These are phyloP conservation scores for Rosa hybrid DNA, from an alignment of 331 rosid genomes.

Conservation along the genomic window DNA sequence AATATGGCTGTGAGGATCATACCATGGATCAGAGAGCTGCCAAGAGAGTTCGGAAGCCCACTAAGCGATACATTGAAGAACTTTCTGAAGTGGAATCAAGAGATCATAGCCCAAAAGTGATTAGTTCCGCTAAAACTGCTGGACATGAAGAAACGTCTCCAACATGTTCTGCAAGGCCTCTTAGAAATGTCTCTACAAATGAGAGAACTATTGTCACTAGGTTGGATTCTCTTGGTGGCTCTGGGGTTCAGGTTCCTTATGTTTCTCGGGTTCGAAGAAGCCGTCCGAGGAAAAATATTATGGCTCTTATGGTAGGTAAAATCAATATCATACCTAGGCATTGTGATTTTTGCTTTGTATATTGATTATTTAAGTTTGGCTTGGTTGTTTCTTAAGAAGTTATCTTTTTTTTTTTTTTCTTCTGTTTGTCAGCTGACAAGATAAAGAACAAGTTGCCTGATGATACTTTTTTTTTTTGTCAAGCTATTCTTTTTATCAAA, in stretches of 20 bases:
- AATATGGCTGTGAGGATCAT: slow-evolving; percentile 50
- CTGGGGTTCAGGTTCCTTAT: slow-evolving; percentile 75
- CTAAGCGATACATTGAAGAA: slow-evolving; percentile 97
- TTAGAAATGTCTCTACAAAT: slow-evolving; percentile 52
- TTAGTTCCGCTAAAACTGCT: slow-evolving; percentile 37
- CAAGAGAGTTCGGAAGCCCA: slow-evolving; percentile 91
- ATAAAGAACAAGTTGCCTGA: neutral
- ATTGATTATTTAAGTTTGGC: slow-evolving; percentile 10
- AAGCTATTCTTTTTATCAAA: neutral
- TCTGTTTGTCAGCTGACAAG: neutral
- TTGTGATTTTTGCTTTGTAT: slow-evolving; percentile 4
- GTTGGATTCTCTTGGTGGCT: slow-evolving; percentile 80
- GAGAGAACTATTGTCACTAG: slow-evolving; percentile 62
- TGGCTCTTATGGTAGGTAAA: slow-evolving; percentile 74
- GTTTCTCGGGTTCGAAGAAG: slow-evolving; percentile 91
- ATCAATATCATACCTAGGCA: slow-evolving; percentile 20
- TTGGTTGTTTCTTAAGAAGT: slow-evolving; percentile 16
- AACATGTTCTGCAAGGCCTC: slow-evolving; percentile 40
- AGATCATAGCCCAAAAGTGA: slow-evolving; percentile 54
- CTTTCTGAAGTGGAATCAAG: slow-evolving; percentile 77
- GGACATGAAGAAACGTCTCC: slow-evolving; percentile 46
- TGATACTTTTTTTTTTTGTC: neutral
- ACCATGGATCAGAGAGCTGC: slow-evolving; percentile 56
- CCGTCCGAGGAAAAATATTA: slow-evolving; percentile 82
- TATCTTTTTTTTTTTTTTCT: neutral